Evolutionary conservation across 83 land plant species (phyloP).

Genomic region (Thuja plicata): DNA sequence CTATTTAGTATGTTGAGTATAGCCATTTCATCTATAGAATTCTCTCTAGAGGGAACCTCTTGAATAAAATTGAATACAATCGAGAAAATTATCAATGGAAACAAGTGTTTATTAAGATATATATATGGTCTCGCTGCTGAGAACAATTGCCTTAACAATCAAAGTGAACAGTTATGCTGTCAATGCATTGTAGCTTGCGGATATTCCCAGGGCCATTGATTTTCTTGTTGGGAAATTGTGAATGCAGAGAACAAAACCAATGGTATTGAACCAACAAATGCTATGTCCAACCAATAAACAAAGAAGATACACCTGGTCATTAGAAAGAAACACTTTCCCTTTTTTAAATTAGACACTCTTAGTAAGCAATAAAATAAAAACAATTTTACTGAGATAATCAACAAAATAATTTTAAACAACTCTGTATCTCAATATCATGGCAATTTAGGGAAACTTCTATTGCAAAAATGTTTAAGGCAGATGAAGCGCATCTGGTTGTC

Average conservation of each 20-base stretch:
- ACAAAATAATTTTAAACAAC: neutral
- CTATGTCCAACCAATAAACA: conserved; percentile 64
- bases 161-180: conserved; percentile 69
- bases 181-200: conserved; percentile 70
- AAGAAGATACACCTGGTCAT: conserved; percentile 56
- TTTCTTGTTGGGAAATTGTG: conserved; percentile 66
- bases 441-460: neutral
- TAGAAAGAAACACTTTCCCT: neutral
- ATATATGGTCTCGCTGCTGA: conserved; percentile 15
- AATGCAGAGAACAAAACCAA: conserved; percentile 64
- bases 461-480: neutral
- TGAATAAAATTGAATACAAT: neutral
- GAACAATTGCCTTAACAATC: conserved; percentile 38
- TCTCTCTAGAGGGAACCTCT: neutral
- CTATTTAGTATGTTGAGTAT: neutral
- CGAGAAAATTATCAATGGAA: conserved; percentile 21
- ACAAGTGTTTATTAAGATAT: conserved; percentile 41
- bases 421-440: neutral
- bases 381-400: neutral
- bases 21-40: neutral
- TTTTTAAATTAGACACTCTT: neutral
- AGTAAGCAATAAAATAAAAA: neutral
- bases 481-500: neutral
- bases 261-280: conserved; percentile 84
- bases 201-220: conserved; percentile 64